phyloP scores from a whole-genome alignment of 73 alveolate species.

The Paramecium sonneborni region DNA sequence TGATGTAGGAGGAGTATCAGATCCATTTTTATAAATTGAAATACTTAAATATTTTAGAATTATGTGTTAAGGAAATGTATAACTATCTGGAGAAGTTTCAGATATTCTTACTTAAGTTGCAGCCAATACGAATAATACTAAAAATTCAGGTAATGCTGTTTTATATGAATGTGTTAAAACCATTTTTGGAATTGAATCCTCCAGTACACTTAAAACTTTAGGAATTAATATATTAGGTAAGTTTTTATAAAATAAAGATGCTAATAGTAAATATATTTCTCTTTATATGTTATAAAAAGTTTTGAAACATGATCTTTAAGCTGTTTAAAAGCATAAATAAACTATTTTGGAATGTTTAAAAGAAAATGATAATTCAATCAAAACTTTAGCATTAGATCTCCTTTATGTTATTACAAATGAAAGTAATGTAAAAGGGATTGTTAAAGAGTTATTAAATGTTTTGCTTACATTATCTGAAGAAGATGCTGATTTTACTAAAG shows the following conservation, averaged over 20 bases:
- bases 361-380: slow-evolving; percentile 64
- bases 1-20: slow-evolving; percentile 98
- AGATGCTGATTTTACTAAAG: slow-evolving; percentile 14
- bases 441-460: slow-evolving; percentile 57
- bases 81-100: slow-evolving; percentile 97
- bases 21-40: slow-evolving; percentile 98
- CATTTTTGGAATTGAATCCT: slow-evolving; percentile 95
- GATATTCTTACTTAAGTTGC: slow-evolving; percentile 98
- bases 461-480: slow-evolving; percentile 53
- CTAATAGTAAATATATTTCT: slow-evolving; percentile 56
- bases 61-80: slow-evolving; percentile 89
- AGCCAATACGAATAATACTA: slow-evolving; percentile 90
- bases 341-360: slow-evolving; percentile 64
- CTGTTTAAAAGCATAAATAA: slow-evolving; percentile 64
- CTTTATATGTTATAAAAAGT: slow-evolving; percentile 59
- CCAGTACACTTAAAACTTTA: slow-evolving; percentile 89
- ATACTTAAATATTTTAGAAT: slow-evolving; percentile 89
- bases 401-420: slow-evolving; percentile 61
- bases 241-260: slow-evolving; percentile 56
- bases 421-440: slow-evolving; percentile 53
- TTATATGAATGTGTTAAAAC: slow-evolving; percentile 99
- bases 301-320: slow-evolving; percentile 49
- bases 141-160: slow-evolving; percentile 94
- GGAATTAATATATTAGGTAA: slow-evolving; percentile 73
- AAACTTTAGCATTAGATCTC: slow-evolving; percentile 60